A percentile compares a stretch with the other conserved stretches of the same genome.
Evolutionary conservation across 2,329 filamentous ascomycete genomes (phyloP).

Genomic region (Curvularia sp.): DNA sequence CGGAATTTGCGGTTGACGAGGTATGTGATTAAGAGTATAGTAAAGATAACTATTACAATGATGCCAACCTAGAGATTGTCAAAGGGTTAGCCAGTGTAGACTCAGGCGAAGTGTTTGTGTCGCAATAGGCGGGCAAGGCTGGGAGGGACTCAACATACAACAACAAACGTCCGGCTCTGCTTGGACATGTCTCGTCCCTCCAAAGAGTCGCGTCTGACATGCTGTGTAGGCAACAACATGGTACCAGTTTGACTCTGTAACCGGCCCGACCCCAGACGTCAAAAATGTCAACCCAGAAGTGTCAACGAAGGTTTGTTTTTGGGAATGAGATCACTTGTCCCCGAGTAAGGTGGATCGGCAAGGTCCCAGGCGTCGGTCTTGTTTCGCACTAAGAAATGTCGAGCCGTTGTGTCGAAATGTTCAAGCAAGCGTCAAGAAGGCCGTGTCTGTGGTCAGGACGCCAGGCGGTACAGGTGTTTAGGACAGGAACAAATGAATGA

Average conservation of each 20-base stretch:
- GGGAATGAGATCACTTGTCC: constrained; percentile 33
- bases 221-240: constrained; percentile 40
- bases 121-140: neutral
- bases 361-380: constrained; percentile 23
- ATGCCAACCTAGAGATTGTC: constrained; percentile 32
- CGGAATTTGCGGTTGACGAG: constrained; percentile 38
- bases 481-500: constrained; percentile 4
- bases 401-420: constrained; percentile 19
- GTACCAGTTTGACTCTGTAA: constrained; percentile 12
- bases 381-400: constrained; percentile 28
- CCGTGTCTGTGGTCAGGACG: constrained; percentile 16
- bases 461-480: constrained; percentile 8
- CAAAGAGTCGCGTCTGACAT: constrained; percentile 31
- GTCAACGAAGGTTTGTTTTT: constrained; percentile 24
- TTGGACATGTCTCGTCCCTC: constrained; percentile 31
- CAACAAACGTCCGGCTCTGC: constrained; percentile 33
- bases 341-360: constrained; percentile 32
- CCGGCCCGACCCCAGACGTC: constrained; percentile 14
- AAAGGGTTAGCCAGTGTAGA: constrained; percentile 19
- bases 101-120: neutral
- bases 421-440: constrained; percentile 2
- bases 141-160: constrained; percentile 33
- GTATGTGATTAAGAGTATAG: constrained; percentile 44
- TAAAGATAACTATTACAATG: constrained; percentile 39
- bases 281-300: constrained; percentile 17